Evolutionary conservation across 257 asterid genomes (phyloP).

Genomic region (Salvia splendens): DNA sequence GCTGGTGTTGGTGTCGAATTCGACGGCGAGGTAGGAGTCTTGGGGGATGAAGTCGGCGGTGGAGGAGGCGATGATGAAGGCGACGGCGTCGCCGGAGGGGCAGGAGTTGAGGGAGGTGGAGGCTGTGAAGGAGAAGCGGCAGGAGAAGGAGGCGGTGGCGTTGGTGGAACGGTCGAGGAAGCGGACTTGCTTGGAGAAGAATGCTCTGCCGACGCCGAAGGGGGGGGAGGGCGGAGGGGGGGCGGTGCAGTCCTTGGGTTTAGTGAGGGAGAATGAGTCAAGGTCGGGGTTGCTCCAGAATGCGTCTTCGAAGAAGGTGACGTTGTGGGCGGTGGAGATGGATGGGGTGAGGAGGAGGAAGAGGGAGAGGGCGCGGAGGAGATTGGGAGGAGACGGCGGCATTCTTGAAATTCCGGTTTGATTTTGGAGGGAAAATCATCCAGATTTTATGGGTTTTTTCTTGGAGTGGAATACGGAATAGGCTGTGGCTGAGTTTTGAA

Average conservation of each 20-base stretch:
- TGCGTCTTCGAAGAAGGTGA: conserved; percentile 63
- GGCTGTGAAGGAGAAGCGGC: conserved; percentile 64
- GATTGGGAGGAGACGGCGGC: conserved; percentile 28
- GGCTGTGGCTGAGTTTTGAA: not conserved
- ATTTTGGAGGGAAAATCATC: not conserved
- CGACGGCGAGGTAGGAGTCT: conserved; percentile 60
- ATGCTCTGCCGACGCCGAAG: conserved; percentile 61
- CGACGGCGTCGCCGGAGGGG: conserved; percentile 74
- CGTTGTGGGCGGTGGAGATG: conserved; percentile 38
- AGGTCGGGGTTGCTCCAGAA: conserved; percentile 27
- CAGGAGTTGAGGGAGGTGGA: conserved; percentile 40
- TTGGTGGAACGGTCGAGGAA: conserved; percentile 57
- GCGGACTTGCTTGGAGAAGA: conserved; percentile 54
- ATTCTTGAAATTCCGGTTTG: conserved; percentile 22
- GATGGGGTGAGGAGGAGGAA: conserved; percentile 34
- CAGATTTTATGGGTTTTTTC: not conserved
- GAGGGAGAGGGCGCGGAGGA: conserved; percentile 26
- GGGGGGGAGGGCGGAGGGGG: conserved; percentile 23
- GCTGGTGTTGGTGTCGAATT: conserved; percentile 59
- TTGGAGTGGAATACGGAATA: not conserved
- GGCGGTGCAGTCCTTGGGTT: conserved; percentile 37
- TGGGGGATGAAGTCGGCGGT: conserved; percentile 35
- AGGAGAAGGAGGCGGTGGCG: conserved; percentile 61
- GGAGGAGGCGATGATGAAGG: conserved; percentile 59
- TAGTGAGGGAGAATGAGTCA: conserved; percentile 55